phyloP scores from a whole-genome alignment of 2,329 filamentous ascomycete species.

The Metarhizium album region DNA sequence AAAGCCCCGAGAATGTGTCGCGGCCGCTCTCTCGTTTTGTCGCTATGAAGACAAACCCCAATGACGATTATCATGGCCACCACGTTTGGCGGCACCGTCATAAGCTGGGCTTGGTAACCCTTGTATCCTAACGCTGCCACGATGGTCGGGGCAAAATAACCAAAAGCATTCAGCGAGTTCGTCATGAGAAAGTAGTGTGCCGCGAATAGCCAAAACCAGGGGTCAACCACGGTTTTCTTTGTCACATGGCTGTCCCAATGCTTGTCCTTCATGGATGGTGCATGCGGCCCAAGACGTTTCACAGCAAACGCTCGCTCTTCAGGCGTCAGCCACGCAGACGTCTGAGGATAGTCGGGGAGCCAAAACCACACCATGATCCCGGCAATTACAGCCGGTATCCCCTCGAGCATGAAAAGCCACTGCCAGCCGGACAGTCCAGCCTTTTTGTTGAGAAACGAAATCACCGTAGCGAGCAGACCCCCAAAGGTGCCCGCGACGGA shows the following conservation, averaged over 20 bases:
- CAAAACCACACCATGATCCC: slow-evolving; percentile 21
- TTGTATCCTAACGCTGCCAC: slow-evolving; percentile 23
- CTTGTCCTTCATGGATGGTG: slow-evolving; percentile 23
- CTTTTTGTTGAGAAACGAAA: slow-evolving; percentile 34
- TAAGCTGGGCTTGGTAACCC: slow-evolving; percentile 21
- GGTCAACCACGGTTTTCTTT: slow-evolving; percentile 20
- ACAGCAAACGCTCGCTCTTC: slow-evolving; percentile 23
- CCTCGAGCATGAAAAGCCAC: slow-evolving; percentile 47
- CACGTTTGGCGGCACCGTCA: slow-evolving; percentile 27
- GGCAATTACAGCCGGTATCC: slow-evolving; percentile 20
- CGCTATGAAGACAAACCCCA: slow-evolving; percentile 20
- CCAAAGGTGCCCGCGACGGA: slow-evolving; percentile 50
- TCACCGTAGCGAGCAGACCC: slow-evolving; percentile 43
- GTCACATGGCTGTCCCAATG: slow-evolving; percentile 22
- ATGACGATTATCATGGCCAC: slow-evolving; percentile 24
- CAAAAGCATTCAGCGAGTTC: slow-evolving; percentile 24
- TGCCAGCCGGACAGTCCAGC: slow-evolving; percentile 44
- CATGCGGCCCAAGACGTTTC: slow-evolving; percentile 23
- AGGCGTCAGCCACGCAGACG: slow-evolving; percentile 20
- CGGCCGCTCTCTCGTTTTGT: slow-evolving; percentile 20
- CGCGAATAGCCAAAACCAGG: slow-evolving; percentile 24
- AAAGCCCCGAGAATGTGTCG: slow-evolving; percentile 19
- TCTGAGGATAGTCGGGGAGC: slow-evolving; percentile 24
- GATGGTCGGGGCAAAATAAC: slow-evolving; percentile 25
- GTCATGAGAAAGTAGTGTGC: slow-evolving; percentile 21